Evolutionary conservation across 805 yeast species (phyloP).

Genomic region (Saccharomycopsis synnaedendra): DNA sequence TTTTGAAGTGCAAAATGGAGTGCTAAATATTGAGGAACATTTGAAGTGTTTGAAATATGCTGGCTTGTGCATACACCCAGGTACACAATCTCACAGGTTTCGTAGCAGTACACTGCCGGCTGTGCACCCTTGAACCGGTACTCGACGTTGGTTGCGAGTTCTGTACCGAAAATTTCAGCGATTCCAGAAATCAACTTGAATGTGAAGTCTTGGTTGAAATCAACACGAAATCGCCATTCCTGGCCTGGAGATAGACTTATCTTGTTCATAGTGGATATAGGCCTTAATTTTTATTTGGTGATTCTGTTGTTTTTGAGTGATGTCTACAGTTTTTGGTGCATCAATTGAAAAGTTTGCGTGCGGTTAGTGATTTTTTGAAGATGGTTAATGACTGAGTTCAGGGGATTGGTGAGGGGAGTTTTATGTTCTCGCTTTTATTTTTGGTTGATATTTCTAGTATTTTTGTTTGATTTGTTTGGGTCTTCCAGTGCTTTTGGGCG

Average conservation of each 20-base stretch:
- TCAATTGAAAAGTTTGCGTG: neutral
- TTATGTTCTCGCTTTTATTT: too few species aligned
- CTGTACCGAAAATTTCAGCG: constrained; percentile 91
- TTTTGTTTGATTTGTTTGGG: too few species aligned
- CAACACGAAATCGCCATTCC: constrained; percentile 76
- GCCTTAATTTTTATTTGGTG: neutral
- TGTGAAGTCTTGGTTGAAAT: constrained; percentile 35
- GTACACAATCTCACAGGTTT: constrained; percentile 13
- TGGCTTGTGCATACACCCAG: constrained; percentile 34
- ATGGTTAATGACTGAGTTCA: too few species aligned
- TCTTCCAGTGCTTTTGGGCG: too few species aligned
- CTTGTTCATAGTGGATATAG: neutral
- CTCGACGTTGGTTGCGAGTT: constrained; percentile 61
- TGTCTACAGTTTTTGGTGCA: neutral
- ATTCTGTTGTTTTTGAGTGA: neutral
- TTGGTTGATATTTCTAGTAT: too few species aligned
- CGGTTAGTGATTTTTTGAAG: too few species aligned
- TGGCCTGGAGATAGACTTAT: constrained; percentile 18
- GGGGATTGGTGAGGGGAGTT: too few species aligned
- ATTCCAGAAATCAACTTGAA: constrained; percentile 51
- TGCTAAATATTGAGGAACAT: constrained; percentile 52
- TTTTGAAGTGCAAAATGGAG: constrained; percentile 69
- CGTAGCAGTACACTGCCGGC: constrained; percentile 42
- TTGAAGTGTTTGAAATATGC: constrained; percentile 61
- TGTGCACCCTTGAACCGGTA: constrained; percentile 46